Percentiles rank a stretch among this genome's conserved stretches.
These are phyloP conservation scores for Paxillus ammoniavirescens DNA, from an alignment of 768 basidiomycete species.

Conservation along the genomic window DNA sequence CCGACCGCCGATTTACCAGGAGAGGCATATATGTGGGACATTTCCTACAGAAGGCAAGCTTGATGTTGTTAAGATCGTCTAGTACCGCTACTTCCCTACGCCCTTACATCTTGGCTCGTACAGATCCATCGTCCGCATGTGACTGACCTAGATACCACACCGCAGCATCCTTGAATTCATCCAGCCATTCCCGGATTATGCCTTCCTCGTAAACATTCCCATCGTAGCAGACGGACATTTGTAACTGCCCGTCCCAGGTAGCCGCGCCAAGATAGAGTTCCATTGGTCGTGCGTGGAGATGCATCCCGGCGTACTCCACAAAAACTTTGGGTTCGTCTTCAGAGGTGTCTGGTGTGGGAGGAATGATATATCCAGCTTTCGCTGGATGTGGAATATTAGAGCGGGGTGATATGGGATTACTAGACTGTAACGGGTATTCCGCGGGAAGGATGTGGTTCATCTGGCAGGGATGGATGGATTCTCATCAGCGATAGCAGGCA, in stretches of 20 bases:
- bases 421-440: conserved; percentile 33
- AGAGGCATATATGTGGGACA: no score
- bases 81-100: no score
- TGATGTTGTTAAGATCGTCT: no score
- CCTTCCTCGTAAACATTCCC: conserved; percentile 39
- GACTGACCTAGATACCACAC: conserved; percentile 30
- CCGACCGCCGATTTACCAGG: no score
- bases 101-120: no score
- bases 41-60: no score
- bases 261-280: no score
- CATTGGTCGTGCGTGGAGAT: no score
- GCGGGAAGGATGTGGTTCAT: conserved; percentile 34
- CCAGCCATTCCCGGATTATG: conserved; percentile 46
- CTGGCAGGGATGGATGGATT: conserved; percentile 33
- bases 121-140: neutral
- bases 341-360: conserved; percentile 16
- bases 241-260: conserved; percentile 25
- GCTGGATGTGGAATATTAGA: conserved; percentile 13
- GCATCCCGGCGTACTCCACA: no score
- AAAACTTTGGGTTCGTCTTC: no score
- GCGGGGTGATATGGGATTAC: conserved; percentile 21
- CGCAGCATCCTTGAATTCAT: conserved; percentile 39
- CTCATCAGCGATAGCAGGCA: neutral
- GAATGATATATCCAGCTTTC: conserved; percentile 6
- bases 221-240: conserved; percentile 39